A percentile compares a stretch with the other conserved stretches of the same genome.
Conservation (phyloP, 2,329 filamentous ascomycete species). For the Fusarium piperis region DNA sequence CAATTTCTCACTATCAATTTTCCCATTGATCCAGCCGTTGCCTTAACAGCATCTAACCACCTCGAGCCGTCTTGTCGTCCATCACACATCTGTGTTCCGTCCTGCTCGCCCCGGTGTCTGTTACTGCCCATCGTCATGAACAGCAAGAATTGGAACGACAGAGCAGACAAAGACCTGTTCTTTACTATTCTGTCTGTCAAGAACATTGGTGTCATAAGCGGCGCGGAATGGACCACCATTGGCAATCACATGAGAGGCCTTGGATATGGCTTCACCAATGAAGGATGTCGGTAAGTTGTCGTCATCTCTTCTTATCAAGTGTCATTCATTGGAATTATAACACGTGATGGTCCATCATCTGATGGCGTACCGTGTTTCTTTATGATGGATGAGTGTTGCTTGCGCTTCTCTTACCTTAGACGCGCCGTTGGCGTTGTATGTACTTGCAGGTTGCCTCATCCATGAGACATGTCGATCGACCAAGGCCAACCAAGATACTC, state of each 20-base stretch:
- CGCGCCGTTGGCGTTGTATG: slow-evolving; percentile 10
- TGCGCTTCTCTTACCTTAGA: slow-evolving; percentile 1
- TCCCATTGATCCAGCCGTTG: slow-evolving; percentile 46
- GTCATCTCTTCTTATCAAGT: slow-evolving; percentile 2
- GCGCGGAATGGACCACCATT: slow-evolving; percentile 69
- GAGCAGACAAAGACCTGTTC: slow-evolving; percentile 70
- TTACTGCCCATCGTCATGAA: slow-evolving; percentile 49
- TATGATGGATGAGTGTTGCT: slow-evolving; percentile 9
- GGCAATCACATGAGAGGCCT: slow-evolving; percentile 68
- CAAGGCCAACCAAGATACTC: not conserved
- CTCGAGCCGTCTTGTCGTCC: slow-evolving; percentile 28
- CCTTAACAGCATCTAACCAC: slow-evolving; percentile 49
- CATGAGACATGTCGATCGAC: not conserved
- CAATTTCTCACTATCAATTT: slow-evolving; percentile 56
- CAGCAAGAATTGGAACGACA: slow-evolving; percentile 70
- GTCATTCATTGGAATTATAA: not conserved
- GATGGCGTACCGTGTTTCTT: not conserved
- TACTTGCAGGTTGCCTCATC: slow-evolving; percentile 1
- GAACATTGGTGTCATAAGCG: slow-evolving; percentile 71
- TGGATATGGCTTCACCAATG: slow-evolving; percentile 72
- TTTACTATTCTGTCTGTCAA: slow-evolving; percentile 71
- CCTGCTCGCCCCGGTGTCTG: slow-evolving; percentile 7
- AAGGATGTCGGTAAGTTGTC: slow-evolving; percentile 68
- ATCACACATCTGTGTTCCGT: slow-evolving; percentile 23
- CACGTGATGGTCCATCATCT: not conserved